Conservation (phyloP, 2,329 filamentous ascomycete species). For the Thyridium curvatum region DNA sequence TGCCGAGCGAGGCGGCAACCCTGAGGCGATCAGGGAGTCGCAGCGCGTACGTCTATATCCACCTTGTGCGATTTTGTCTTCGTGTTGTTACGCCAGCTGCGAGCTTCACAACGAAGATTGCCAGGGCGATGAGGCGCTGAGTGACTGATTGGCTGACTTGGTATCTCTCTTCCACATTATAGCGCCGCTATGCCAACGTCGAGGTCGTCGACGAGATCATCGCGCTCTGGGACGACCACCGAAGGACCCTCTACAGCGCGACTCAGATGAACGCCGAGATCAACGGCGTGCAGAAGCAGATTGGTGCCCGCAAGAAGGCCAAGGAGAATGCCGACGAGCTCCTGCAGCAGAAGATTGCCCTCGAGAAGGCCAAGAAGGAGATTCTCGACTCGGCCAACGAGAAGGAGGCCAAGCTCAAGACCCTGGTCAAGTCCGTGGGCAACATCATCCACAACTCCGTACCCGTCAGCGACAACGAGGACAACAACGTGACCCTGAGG, state of each 20-base stretch:
- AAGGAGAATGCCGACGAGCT: constrained; percentile 84
- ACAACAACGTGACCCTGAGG: constrained; percentile 72
- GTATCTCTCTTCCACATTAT: background rate
- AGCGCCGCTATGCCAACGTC: constrained; percentile 68
- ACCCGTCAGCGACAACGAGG: constrained; percentile 78
- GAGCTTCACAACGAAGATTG: too few species aligned
- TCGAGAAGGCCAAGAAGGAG: constrained; percentile 78
- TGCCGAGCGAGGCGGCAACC: constrained; percentile 82
- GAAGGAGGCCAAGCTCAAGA: constrained; percentile 68
- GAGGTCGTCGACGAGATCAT: constrained; percentile 90
- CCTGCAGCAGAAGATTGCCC: constrained; percentile 67
- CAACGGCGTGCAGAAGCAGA: constrained; percentile 84
- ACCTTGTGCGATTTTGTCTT: background rate
- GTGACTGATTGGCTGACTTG: background rate
- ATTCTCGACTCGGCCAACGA: constrained; percentile 67
- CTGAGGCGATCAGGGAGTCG: constrained; percentile 85
- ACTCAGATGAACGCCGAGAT: constrained; percentile 77
- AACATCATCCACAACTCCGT: constrained; percentile 90
- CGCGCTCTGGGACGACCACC: constrained; percentile 76
- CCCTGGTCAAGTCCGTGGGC: constrained; percentile 78
- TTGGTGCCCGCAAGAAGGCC: constrained; percentile 87
- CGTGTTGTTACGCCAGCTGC: too few species aligned
- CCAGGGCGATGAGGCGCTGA: too few species aligned
- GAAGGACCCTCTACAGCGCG: constrained; percentile 48
- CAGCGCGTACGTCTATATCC: constrained; percentile 46